Percentiles rank a stretch among this genome's conserved stretches.
phyloP scores from a whole-genome alignment of 148 eudicot genomes.

The Fallopia convolvulus region DNA sequence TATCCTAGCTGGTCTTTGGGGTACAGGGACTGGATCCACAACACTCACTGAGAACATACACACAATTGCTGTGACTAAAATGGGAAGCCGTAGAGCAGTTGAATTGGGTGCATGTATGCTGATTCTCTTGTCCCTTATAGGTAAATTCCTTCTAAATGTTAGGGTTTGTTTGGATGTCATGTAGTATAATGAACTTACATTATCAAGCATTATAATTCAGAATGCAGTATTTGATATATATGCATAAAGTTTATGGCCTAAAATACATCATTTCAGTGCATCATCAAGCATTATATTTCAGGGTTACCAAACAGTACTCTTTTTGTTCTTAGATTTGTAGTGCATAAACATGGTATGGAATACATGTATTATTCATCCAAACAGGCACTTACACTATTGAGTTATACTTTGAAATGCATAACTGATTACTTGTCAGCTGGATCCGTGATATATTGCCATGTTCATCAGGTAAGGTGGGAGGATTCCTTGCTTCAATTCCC shows the following conservation, averaged over 20 bases:
- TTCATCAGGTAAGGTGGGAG: conserved; percentile 86
- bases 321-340: too few species aligned
- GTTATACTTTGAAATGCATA: neutral
- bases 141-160: conserved; percentile 24
- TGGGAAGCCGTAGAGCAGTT: conserved; percentile 96
- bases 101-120: conserved; percentile 79
- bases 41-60: conserved; percentile 92
- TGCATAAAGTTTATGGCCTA: too few species aligned
- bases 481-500: conserved; percentile 93
- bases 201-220: too few species aligned
- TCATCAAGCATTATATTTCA: too few species aligned
- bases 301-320: too few species aligned
- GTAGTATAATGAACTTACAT: too few species aligned
- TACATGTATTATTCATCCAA: too few species aligned
- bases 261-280: too few species aligned
- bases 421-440: neutral
- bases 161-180: too few species aligned
- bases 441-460: neutral
- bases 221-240: too few species aligned
- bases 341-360: too few species aligned
- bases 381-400: neutral
- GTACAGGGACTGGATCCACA: conserved; percentile 88
- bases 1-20: conserved; percentile 92
- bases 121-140: conserved; percentile 75
- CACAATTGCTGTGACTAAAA: conserved; percentile 93